phyloP scores from a whole-genome alignment of 148 eudicot genomes.

The Silene latifolia region DNA sequence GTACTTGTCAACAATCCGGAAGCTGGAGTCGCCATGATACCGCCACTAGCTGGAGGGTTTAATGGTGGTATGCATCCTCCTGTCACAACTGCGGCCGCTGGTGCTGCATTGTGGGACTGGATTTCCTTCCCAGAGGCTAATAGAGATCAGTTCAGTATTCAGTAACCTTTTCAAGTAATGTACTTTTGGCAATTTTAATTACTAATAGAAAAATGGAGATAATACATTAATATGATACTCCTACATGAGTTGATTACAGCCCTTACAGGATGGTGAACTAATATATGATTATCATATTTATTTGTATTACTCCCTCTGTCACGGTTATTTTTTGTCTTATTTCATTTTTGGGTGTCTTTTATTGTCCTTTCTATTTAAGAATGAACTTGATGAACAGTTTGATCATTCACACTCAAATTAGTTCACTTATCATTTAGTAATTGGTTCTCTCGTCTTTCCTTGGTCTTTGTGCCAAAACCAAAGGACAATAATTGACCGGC shows the following conservation, averaged over 20 bases:
- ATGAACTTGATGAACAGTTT: too few species aligned
- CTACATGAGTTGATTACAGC: neutral
- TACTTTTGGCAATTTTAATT: neutral
- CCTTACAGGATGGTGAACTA: neutral
- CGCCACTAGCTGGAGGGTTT: neutral
- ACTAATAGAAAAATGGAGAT: too few species aligned
- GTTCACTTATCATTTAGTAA: too few species aligned
- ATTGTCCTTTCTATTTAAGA: too few species aligned
- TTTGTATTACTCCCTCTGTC: too few species aligned
- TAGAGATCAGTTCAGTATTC: slow-evolving; percentile 51
- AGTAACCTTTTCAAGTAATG: slow-evolving; percentile 63
- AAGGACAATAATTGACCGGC: too few species aligned
- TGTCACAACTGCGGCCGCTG: slow-evolving; percentile 9
- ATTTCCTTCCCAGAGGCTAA: slow-evolving; percentile 38
- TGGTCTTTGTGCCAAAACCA: too few species aligned
- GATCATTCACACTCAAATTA: too few species aligned
- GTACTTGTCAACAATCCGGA: slow-evolving; percentile 1
- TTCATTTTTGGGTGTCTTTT: too few species aligned
- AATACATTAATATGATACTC: neutral
- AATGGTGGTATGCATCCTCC: slow-evolving; percentile 15
- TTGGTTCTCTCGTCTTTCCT: too few species aligned
- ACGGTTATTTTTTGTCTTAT: too few species aligned
- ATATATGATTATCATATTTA: neutral
- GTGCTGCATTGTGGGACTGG: slow-evolving; percentile 62
- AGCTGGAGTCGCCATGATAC: neutral